phyloP scores from a whole-genome alignment of 2,329 filamentous ascomycete species.

The Fusarium phyllophilum region DNA sequence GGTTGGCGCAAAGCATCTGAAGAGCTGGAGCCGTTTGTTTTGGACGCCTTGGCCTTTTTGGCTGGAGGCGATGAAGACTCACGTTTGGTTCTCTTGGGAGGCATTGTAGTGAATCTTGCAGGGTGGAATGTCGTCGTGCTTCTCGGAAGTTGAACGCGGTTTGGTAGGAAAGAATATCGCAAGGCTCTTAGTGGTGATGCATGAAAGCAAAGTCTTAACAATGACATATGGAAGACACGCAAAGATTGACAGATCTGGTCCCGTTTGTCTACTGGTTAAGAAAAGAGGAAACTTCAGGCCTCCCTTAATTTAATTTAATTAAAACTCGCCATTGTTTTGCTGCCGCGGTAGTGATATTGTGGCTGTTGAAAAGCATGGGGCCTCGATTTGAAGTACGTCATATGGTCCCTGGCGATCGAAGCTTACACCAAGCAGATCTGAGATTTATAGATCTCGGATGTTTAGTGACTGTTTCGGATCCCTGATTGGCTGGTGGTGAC shows the following conservation, averaged over 20 bases:
- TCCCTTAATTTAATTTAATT: not conserved
- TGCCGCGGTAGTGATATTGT: conserved; percentile 39
- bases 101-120: conserved; percentile 42
- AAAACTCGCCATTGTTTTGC: conserved; percentile 12
- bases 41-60: conserved; percentile 49
- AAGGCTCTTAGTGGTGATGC: not conserved
- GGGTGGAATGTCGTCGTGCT: not conserved
- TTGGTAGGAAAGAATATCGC: not conserved
- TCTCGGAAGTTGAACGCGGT: not conserved
- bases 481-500: conserved; percentile 10
- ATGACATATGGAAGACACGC: conserved; percentile 4
- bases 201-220: not conserved
- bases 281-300: not conserved
- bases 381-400: conserved; percentile 48
- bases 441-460: conserved; percentile 19
- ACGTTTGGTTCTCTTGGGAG: conserved; percentile 43
- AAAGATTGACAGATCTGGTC: not conserved
- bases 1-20: conserved; percentile 54
- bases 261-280: not conserved
- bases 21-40: conserved; percentile 35
- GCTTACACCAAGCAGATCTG: conserved; percentile 34
- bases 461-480: not conserved
- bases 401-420: conserved; percentile 47
- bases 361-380: conserved; percentile 24
- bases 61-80: conserved; percentile 38